Percentiles rank a stretch among this genome's conserved stretches.
Evolutionary conservation across 2,329 filamentous ascomycete genomes (phyloP).

Genomic region (Trichophyton schoenleinii): DNA sequence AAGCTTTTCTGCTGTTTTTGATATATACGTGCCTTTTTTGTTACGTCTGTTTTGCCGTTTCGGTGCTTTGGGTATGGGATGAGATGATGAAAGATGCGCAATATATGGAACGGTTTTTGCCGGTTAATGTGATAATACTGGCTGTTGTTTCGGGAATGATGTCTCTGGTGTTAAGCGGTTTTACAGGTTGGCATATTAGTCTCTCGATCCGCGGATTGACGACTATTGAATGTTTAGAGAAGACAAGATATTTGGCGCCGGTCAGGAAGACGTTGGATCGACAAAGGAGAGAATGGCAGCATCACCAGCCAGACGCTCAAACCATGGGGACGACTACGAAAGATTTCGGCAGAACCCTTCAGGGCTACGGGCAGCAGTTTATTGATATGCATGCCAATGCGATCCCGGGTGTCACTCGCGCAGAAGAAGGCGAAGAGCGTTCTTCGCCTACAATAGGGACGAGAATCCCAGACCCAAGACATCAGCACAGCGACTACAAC

Average conservation of each 20-base stretch:
- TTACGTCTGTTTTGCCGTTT: conserved; percentile 65
- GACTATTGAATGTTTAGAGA: conserved; percentile 92
- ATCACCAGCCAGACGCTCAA: conserved; percentile 17
- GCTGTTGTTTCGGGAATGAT: conserved; percentile 83
- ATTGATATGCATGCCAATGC: conserved; percentile 72
- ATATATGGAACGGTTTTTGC: conserved; percentile 64
- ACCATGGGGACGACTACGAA: conserved; percentile 21
- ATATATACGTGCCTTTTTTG: conserved; percentile 81
- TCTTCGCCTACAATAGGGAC: conserved; percentile 24
- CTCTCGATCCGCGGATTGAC: conserved; percentile 70
- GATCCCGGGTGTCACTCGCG: conserved; percentile 64
- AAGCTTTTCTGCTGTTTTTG: conserved; percentile 84
- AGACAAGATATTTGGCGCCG: conserved; percentile 82
- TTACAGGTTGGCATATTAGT: conserved; percentile 83
- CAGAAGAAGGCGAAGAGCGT: conserved; percentile 63
- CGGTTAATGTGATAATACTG: conserved; percentile 82
- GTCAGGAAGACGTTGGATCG: conserved; percentile 58
- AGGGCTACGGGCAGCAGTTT: conserved; percentile 57
- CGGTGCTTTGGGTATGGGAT: conserved; percentile 68
- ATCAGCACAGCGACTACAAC: conserved; percentile 9
- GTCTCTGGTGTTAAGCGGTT: conserved; percentile 73
- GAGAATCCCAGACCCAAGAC: background rate
- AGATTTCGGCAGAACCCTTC: conserved; percentile 33
- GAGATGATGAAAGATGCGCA: conserved; percentile 61
- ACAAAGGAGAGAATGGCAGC: conserved; percentile 39